Evolutionary conservation across 352 stramenopile species (phyloP), one percentile per base, ranked within the genome.

Genomic region (Globisporangium orthogonon): DNA sequence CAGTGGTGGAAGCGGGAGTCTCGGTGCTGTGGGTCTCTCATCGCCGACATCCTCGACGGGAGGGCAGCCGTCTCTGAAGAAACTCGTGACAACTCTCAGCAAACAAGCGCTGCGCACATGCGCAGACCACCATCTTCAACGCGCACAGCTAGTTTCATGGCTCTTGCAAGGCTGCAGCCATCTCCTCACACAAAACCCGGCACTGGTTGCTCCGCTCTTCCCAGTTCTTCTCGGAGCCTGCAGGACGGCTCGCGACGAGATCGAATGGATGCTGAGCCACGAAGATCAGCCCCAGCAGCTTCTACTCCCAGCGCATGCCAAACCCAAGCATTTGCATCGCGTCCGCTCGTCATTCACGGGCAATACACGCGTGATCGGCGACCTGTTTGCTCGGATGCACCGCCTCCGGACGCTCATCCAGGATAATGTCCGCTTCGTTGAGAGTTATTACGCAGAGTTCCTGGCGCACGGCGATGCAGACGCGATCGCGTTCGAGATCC

Each of bases 211-310:
- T 4, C 76, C 76, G 4, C 62, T 83, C 7, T 76, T 86, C 11
- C 73, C 76, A 1, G 55, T 84, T 14, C 52, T 87, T 15, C 52
- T 86, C 3, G 69, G 69, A n/a, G 62, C 71, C 0, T 48, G 73
- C 10, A 50, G 67, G 2, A 44, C 75, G 17, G 68, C 67, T 4
- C 57, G 61, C n/a, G 69, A 73, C 44, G 79, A 89, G 33, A 40
- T 80, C n/a, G 66, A 85, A 30, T 89, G 78, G 78, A 28, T 67
- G 5, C 58, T 83, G n/a, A 58, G 59, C 23, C 78, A 89, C 44
- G 44, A 51, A 10, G 44, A 43, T 30, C 48, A 59, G 10, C 31
- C 18, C 4, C 44, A 52, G 61, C 29, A 62, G 11, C 52, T 67
- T 14, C 65, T 87, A 7, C 64, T 78, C 23, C 78, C 74, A 1